Evolutionary conservation across 257 asterid genomes (phyloP), one percentile per base, ranked within the genome.

Genomic region (Primulina eburnea): DNA sequence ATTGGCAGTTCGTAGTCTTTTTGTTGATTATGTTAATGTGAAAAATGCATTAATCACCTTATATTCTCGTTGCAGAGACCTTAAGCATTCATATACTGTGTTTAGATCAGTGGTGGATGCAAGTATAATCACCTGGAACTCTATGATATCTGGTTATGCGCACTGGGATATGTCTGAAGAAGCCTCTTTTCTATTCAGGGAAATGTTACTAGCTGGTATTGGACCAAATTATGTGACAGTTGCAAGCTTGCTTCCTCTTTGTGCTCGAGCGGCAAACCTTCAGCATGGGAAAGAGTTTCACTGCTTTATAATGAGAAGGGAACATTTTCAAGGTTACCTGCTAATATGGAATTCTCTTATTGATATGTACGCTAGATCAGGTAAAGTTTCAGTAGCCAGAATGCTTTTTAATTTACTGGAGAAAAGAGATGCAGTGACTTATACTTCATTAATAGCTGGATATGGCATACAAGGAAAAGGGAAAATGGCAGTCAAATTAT

Each of bases 381-480:
- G 96, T 74, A 81, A 78, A 81, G 87, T 90, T 72, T 71, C 70
- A n/a, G 37, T 74, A n/a, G 96, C 97, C 32, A 85, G 81, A 80
- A 87, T 64, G 62, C 68, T 92, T 68, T 92, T 92, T 80, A 82
- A 82, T 83, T 75, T 70, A 62, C 80, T 88, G 80, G 84, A 83
- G 32, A 82, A 65, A 70, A 84, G 79, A 83, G 96, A 92, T 82
- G 83, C 76, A 33, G 91, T 88, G 69, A 85, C 97, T 12, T 92
- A 92, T 77, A 92, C 98, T 82, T 92, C 95, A 7, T 62, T 92
- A 47, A 90, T 92, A 76, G 81, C 84, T 75, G 98, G 97, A 64
- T 85, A 88, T 70, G 97, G 98, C 57, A 65, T 82, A 55, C 90
- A 84, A 60, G 98, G 97, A 67, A 76, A 88, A n/a, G 97, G 95